Evolutionary conservation across 2,329 filamentous ascomycete species (phyloP).

Genomic region (Septoria petroselini): DNA sequence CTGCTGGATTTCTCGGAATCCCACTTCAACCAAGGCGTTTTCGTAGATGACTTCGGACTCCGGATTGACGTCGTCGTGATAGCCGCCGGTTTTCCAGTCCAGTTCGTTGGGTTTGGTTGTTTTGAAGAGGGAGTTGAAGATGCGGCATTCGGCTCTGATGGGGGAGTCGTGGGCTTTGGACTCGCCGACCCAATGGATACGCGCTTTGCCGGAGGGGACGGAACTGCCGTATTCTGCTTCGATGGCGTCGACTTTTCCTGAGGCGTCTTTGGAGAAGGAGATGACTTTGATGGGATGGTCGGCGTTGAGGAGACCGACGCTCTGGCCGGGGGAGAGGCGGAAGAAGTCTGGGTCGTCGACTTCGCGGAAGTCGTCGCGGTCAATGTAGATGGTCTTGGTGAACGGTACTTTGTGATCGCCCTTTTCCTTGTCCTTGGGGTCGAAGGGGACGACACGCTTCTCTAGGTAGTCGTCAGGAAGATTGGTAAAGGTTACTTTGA

Average conservation of each 20-base stretch:
- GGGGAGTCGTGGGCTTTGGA: constrained; percentile 60
- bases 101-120: constrained; percentile 75
- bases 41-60: constrained; percentile 77
- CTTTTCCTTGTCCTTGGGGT: constrained; percentile 71
- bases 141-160: constrained; percentile 66
- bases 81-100: constrained; percentile 67
- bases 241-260: constrained; percentile 64
- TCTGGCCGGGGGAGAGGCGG: constrained; percentile 71
- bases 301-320: constrained; percentile 69
- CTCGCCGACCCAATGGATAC: constrained; percentile 84
- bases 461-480: constrained; percentile 64
- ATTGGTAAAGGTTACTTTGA: constrained; percentile 79
- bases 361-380: constrained; percentile 73
- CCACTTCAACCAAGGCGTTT: constrained; percentile 75
- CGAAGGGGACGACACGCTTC: constrained; percentile 71
- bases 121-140: constrained; percentile 82
- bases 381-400: constrained; percentile 79
- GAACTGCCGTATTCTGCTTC: constrained; percentile 69
- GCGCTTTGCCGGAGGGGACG: constrained; percentile 44
- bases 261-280: constrained; percentile 65
- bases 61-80: constrained; percentile 78
- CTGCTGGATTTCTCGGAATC: constrained; percentile 71
- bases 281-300: constrained; percentile 67
- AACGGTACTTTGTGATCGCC: constrained; percentile 62
- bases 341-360: constrained; percentile 71